Evolutionary conservation across 345 rosid species (phyloP), one percentile per base, ranked within the genome.

Genomic region (Leavenworthia alabamica): DNA sequence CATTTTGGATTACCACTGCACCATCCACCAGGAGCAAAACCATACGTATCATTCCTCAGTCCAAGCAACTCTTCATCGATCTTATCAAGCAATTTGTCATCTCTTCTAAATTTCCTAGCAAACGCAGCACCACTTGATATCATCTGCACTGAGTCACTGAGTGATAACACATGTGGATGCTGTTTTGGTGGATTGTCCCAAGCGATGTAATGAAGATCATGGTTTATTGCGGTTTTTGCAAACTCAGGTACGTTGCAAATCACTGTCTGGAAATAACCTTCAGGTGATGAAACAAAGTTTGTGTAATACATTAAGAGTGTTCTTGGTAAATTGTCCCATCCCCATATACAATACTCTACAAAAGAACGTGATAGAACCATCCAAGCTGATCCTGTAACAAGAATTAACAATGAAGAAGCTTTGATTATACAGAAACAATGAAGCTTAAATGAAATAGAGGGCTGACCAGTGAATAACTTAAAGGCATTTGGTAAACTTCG

Each of bases 311-410:
- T 94, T 67, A 94, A 82, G 41, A 94, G 67, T n/a, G 84, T 80
- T 71, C 97, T 73, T 2, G 99, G 99, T 48, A 94, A 78, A 69
- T 94, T 94, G 61, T 94, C 99, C 99, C 97, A 88, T 33, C 99
- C 99, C 99, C 97, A 90, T 54, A 90, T 78, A 68, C 85, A 79
- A 75, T 82, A 94, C 75, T 94, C 97, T 14, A 90, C 84, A 37
- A 94, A 94, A 0, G 95, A 62, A 12, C 84, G 92, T 3, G 96
- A 86, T 7, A 90, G 87, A 60, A 85, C 88, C 87, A 86, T 94
- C 99, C 99, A 94, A 15, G 99, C 99, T 2, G 97, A 94, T 56
- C 97, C 99, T 94, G 85, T 66, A 56, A 56, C 61, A 35, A n/a
- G 48, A 47, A 37, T 11, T 1, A 41, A 68, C 47, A n/a, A n/a